Percentiles rank a stretch among this genome's conserved stretches.
Conservation (phyloP, 2,329 filamentous ascomycete species). For the Alternaria ethzedia region DNA sequence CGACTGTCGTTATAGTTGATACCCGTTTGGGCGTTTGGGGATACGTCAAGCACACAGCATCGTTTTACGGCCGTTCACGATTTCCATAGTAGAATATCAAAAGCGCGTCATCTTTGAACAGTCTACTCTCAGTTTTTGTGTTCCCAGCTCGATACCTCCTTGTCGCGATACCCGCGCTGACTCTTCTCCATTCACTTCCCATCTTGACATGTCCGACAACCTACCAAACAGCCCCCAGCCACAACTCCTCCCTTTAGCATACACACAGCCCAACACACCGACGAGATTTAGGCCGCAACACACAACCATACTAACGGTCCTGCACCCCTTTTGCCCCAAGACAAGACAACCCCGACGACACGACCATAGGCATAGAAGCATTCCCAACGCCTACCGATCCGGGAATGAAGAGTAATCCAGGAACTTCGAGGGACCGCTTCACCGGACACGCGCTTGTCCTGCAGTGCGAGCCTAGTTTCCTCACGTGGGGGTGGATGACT, state of each 20-base stretch:
- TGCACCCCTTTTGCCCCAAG: background rate
- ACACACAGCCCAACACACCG: background rate
- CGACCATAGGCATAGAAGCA: background rate
- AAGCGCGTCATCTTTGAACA: background rate
- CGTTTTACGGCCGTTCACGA: background rate
- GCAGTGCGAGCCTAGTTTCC: background rate
- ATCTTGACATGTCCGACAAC: too few relatives aligned
- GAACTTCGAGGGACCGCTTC: background rate
- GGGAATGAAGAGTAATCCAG: background rate
- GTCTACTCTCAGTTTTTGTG: background rate
- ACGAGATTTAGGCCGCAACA: background rate
- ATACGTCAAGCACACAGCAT: background rate
- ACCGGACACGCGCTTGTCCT: background rate
- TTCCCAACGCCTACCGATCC: background rate
- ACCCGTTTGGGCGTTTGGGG: slow-evolving; percentile 4
- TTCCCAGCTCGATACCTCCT: background rate
- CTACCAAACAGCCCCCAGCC: background rate
- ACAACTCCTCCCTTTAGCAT: background rate
- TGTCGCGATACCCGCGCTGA: background rate
- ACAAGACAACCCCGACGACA: background rate
- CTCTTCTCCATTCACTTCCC: background rate
- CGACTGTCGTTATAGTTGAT: slow-evolving; percentile 4
- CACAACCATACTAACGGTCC: background rate
- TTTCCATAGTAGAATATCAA: background rate
- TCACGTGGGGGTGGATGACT: background rate